Evolutionary conservation across 106 monocot genomes (phyloP).

Genomic region (Ottelia alismoides): DNA sequence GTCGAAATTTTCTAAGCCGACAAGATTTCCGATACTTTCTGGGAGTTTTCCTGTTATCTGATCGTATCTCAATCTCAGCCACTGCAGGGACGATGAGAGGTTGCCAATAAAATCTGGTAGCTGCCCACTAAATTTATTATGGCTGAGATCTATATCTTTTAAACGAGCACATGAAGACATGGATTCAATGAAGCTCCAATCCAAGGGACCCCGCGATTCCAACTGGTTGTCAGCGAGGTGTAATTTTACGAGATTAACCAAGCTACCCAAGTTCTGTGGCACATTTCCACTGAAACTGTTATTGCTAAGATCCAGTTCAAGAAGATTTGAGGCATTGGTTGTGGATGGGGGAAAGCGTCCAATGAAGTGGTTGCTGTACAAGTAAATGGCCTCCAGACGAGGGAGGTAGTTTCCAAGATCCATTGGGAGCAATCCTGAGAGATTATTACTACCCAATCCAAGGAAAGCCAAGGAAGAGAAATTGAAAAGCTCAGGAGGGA

Average conservation of each 20-base stretch:
- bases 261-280: neutral
- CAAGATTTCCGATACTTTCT: neutral
- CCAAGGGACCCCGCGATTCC: neutral
- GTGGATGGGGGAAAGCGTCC: neutral
- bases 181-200: neutral
- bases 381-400: neutral
- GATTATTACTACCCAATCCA: neutral
- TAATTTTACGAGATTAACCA: neutral
- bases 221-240: neutral
- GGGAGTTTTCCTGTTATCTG: neutral
- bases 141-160: neutral
- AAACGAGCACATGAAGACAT: neutral
- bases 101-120: neutral
- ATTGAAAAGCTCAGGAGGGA: conserved; percentile 5
- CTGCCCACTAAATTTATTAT: neutral
- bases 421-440: neutral
- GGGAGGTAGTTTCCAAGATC: conserved; percentile 4
- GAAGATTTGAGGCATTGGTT: neutral
- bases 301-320: neutral
- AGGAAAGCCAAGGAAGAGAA: neutral
- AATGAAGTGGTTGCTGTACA: neutral
- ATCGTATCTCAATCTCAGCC: neutral
- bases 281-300: neutral
- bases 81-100: neutral
- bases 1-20: neutral